Evolutionary conservation across 1,139 yeast species (phyloP), one percentile per base, ranked within the genome.

Genomic region (Blastobotrys petasosporus): DNA sequence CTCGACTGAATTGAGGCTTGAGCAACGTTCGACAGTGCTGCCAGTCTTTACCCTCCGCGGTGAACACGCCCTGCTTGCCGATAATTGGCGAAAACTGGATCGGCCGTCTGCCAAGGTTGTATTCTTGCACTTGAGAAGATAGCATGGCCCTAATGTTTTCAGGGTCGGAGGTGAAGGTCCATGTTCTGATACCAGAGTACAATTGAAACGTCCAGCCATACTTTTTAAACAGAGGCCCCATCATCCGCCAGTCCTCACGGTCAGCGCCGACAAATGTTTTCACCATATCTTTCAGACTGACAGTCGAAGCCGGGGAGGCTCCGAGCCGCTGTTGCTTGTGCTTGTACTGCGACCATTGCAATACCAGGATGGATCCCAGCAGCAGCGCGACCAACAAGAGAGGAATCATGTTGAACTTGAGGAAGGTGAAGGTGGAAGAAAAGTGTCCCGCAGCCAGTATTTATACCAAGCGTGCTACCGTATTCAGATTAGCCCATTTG

Each of bases 21-120:
- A 77, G 69, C 77, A 77, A 65, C 2, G 78, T 73, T 38, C 82
- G 64, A 12, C 79, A 72, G 56, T 76, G 79, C 52, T 74, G 71
- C 82, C 82, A 77, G 1, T 74, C 75, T 39, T 62, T 65, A n/a
- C 76, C 77, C 52, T 76, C 80, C 37, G 75, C 67, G 2, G 81
- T 76, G 61, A 77, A 77, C 43, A 77, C 75, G 2, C 82, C 82
- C 49, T 75, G 73, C 1, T 41, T 29, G 8, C 82, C 82, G 39
- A 77, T 64, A 32, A 75, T 59, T 1, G 76, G 75, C 32, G 49
- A 50, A 54, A 76, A 66, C 46, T 66, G 70, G 3, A 56, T 56
- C 58, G 73, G 73, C 54, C 82, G 70, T 1, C 59, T 54, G 1
- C 80, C 81, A 45, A 77, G 66, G n/a, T 68, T 67, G 60, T 73